These are phyloP conservation scores for Scutellaria baicalensis DNA, from an alignment of 257 asterid species.

Conservation along the genomic window DNA sequence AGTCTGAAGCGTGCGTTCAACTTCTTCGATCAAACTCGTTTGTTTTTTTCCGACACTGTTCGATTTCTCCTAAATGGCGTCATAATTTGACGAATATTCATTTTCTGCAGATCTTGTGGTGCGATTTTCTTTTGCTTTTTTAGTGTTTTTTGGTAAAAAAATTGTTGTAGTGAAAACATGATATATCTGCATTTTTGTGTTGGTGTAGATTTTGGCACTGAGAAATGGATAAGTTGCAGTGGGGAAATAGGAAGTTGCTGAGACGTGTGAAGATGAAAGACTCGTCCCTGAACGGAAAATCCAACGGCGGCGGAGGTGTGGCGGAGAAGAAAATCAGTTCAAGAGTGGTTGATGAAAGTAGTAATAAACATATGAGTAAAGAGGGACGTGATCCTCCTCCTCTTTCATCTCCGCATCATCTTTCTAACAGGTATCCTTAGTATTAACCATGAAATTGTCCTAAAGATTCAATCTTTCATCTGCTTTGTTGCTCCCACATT, in stretches of 20 bases:
- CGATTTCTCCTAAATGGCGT: background rate
- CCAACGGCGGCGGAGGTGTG: slow-evolving; percentile 23
- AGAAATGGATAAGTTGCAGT: slow-evolving; percentile 55
- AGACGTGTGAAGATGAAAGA: slow-evolving; percentile 51
- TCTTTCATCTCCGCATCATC: slow-evolving; percentile 52
- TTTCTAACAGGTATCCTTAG: slow-evolving; percentile 40
- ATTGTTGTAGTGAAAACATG: background rate
- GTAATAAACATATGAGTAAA: slow-evolving; percentile 18
- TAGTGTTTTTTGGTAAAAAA: background rate
- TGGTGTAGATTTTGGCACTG: slow-evolving; percentile 12
- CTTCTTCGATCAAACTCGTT: background rate
- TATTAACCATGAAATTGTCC: background rate
- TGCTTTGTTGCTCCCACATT: background rate
- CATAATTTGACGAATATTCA: background rate
- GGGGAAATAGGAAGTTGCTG: slow-evolving; percentile 69
- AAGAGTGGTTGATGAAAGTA: slow-evolving; percentile 35
- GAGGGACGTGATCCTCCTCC: slow-evolving; percentile 34
- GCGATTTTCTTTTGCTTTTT: background rate
- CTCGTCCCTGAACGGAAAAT: slow-evolving; percentile 36
- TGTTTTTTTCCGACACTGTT: background rate
- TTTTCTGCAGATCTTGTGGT: slow-evolving; percentile 33
- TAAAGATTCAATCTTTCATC: background rate
- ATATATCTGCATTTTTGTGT: background rate
- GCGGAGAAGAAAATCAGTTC: slow-evolving; percentile 51
- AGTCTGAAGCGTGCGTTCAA: background rate